Conservation (phyloP, 163 green algal genomes). For the Chlorella variabilis region DNA sequence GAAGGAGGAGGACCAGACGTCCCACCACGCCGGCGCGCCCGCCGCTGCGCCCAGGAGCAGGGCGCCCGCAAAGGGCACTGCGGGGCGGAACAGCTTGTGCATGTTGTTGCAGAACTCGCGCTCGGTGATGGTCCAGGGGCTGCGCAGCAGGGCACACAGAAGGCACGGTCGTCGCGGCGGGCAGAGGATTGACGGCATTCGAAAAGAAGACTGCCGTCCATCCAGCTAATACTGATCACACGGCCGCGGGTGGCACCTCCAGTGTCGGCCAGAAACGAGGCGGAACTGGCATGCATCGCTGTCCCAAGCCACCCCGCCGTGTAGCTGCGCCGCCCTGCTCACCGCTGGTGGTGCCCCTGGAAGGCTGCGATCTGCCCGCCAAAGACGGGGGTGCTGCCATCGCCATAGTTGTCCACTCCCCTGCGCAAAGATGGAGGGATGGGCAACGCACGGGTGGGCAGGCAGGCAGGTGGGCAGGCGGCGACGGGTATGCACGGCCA, state of each 20-base stretch:
- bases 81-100: slow-evolving; percentile 74
- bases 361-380: slow-evolving; percentile 91
- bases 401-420: slow-evolving; percentile 98
- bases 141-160: background rate
- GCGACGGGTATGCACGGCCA: no score
- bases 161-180: background rate
- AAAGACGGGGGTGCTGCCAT: slow-evolving; percentile 83
- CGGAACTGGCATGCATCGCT: no score
- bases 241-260: no score
- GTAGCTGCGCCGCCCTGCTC: no score
- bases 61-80: slow-evolving; percentile 55
- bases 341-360: slow-evolving; percentile 93
- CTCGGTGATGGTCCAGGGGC: slow-evolving; percentile 98
- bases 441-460: background rate
- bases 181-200: background rate
- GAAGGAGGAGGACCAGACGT: slow-evolving; percentile 76
- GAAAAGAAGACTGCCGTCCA: no score
- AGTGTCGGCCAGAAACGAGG: no score
- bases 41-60: slow-evolving; percentile 58
- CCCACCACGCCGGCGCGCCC: slow-evolving; percentile 51
- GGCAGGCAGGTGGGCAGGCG: background rate
- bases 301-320: background rate
- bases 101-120: slow-evolving; percentile 98
- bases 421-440: no score
- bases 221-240: no score